Conservation (phyloP, 805 yeast genomes). For the Alloascoidea hylecoeti region DNA sequence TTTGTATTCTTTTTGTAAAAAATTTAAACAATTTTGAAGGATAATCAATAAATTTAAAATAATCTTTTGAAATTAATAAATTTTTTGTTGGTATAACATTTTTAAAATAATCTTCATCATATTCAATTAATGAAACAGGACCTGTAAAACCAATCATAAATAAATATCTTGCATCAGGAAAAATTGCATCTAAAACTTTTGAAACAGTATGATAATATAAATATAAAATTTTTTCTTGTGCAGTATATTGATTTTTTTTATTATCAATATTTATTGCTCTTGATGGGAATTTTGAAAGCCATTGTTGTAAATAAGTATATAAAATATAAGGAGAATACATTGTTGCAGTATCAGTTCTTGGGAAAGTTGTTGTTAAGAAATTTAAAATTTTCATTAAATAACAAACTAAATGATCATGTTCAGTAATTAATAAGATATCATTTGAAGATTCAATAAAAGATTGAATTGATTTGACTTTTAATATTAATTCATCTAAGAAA, state of each 20-base stretch:
- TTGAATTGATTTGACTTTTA: conserved; percentile 10
- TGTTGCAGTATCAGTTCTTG: conserved; percentile 4
- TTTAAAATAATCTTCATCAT: background rate
- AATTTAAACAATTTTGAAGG: background rate
- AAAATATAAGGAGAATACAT: conserved; percentile 9
- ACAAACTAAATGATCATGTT: conserved; percentile 6
- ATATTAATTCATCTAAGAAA: conserved; percentile 16
- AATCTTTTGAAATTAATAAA: no score
- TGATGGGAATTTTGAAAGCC: conserved; percentile 14
- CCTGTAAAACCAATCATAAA: conserved; percentile 21
- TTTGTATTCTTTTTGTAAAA: background rate
- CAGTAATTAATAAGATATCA: conserved; percentile 4
- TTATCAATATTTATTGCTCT: conserved; percentile 9
- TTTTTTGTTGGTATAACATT: no score
- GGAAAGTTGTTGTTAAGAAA: conserved; percentile 6
- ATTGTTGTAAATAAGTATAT: conserved; percentile 11
- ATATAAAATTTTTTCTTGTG: conserved; percentile 12
- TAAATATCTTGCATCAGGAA: conserved; percentile 21
- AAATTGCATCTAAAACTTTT: conserved; percentile 18
- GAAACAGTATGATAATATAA: conserved; percentile 20
- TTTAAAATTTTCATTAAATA: conserved; percentile 6
- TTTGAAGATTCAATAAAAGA: conserved; percentile 4
- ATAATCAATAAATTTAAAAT: background rate
- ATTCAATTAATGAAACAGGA: conserved; percentile 12
- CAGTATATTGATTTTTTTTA: conserved; percentile 2